phyloP scores from a whole-genome alignment of 2,329 filamentous ascomycete genomes.

The Pyricularia sp. region DNA sequence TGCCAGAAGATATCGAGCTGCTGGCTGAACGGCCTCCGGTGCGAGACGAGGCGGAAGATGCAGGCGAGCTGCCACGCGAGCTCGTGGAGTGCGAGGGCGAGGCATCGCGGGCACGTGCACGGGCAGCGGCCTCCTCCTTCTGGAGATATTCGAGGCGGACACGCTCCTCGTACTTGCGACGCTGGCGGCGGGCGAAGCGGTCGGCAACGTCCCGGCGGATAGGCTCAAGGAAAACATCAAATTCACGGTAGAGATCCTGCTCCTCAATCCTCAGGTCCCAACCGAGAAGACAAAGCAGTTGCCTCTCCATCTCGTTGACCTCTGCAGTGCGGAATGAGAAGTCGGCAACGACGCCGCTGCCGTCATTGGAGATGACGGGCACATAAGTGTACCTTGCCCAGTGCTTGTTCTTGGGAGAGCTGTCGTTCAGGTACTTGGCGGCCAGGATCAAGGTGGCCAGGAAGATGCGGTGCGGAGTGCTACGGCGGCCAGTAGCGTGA shows the following conservation, averaged over 20 bases:
- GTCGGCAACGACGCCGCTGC: slow-evolving; percentile 27
- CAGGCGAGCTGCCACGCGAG: slow-evolving; percentile 35
- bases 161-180: slow-evolving; percentile 24
- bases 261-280: slow-evolving; percentile 86
- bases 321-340: slow-evolving; percentile 93
- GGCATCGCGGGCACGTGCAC: slow-evolving; percentile 6
- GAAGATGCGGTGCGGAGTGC: slow-evolving; percentile 97
- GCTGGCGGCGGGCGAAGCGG: slow-evolving; percentile 39
- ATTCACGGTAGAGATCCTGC: slow-evolving; percentile 76
- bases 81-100: slow-evolving; percentile 16
- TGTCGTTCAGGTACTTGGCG: slow-evolving; percentile 98
- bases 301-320: slow-evolving; percentile 99
- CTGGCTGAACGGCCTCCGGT: slow-evolving; percentile 31
- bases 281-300: slow-evolving; percentile 86
- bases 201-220: slow-evolving; percentile 56
- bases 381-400: slow-evolving; percentile 82
- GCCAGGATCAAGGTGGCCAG: slow-evolving; percentile 76
- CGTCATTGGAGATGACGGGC: slow-evolving; percentile 52
- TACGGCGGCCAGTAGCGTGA: slow-evolving; percentile 91
- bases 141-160: slow-evolving; percentile 6
- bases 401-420: slow-evolving; percentile 99
- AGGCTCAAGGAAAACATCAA: slow-evolving; percentile 81
- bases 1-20: slow-evolving; percentile 37
- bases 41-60: slow-evolving; percentile 37
- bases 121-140: slow-evolving; percentile 13